Conservation (phyloP, 495 filamentous ascomycete genomes). For the Friedmanniomyces simplex region DNA sequence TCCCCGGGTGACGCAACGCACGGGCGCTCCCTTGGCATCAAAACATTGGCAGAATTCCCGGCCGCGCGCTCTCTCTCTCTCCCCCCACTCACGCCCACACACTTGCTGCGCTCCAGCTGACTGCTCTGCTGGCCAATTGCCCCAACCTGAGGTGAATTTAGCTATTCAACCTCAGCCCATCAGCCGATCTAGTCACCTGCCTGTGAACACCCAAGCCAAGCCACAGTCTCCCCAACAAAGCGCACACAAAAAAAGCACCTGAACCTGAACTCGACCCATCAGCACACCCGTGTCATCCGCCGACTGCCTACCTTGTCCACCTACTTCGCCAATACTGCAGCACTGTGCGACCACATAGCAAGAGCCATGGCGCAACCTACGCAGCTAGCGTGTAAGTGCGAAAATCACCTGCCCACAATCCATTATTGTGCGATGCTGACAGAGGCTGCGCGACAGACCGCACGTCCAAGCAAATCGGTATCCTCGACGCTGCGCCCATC, state of each 20-base stretch:
- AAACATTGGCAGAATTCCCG: no score
- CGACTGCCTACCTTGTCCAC: not conserved
- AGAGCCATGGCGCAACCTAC: conserved; percentile 69
- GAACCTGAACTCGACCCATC: not conserved
- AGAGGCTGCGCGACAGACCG: conserved; percentile 47
- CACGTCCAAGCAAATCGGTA: conserved; percentile 89
- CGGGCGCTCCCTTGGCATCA: no score
- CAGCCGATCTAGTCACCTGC: conserved; percentile 14
- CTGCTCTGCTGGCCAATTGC: not conserved
- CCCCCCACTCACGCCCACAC: no score
- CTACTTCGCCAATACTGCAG: not conserved
- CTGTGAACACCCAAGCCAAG: conserved; percentile 4
- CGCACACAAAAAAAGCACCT: conserved; percentile 4
- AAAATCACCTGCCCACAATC: not conserved
- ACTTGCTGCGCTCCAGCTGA: conserved; percentile 15
- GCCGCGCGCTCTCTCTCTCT: no score
- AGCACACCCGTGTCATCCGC: not conserved
- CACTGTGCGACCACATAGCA: not conserved
- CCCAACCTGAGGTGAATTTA: conserved; percentile 15
- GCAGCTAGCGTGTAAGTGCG: conserved; percentile 68
- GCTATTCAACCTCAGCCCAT: conserved; percentile 12
- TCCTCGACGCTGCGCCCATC: conserved; percentile 79
- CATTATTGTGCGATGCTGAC: conserved; percentile 1
- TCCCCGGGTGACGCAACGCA: no score
- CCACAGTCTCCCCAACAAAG: conserved; percentile 7